These are phyloP conservation scores for Lactarius evosmus DNA, from an alignment of 768 basidiomycete species.

Conservation along the genomic window DNA sequence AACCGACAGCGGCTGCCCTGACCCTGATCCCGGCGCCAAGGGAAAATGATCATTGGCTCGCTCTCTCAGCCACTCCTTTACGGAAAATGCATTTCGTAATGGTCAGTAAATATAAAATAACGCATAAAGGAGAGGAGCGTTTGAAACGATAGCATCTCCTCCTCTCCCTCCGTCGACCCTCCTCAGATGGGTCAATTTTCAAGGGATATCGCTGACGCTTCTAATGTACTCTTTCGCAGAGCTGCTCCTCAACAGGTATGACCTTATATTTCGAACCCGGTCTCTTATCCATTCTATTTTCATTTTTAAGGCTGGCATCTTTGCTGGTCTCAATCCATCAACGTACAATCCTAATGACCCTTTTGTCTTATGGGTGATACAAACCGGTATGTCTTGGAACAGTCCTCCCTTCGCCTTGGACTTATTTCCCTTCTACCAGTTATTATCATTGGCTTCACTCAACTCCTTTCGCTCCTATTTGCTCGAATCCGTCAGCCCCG, in stretches of 20 bases:
- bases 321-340: conserved; percentile 73
- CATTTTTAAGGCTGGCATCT: conserved; percentile 59
- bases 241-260: conserved; percentile 31
- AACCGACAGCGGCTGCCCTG: not conserved
- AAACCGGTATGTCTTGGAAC: conserved; percentile 51
- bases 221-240: conserved; percentile 42
- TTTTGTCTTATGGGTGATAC: conserved; percentile 71
- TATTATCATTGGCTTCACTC: conserved; percentile 78
- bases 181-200: conserved; percentile 49
- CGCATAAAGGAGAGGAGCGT: not conserved
- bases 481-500: conserved; percentile 76
- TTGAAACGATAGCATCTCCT: not conserved
- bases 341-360: conserved; percentile 63
- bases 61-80: no score
- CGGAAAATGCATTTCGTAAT: no score
- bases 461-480: conserved; percentile 64
- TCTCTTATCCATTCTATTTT: not conserved
- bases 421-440: conserved; percentile 39
- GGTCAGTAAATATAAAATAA: no score
- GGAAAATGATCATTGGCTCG: no score
- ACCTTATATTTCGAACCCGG: not conserved
- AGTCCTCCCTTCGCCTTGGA: not conserved
- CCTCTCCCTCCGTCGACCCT: conserved; percentile 10
- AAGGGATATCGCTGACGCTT: conserved; percentile 36
- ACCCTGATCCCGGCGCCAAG: not conserved